Evolutionary conservation across 371 early-diverging fungal genomes (phyloP), one percentile per base, ranked within the genome.

Genomic region (Circinella umbellata): DNA sequence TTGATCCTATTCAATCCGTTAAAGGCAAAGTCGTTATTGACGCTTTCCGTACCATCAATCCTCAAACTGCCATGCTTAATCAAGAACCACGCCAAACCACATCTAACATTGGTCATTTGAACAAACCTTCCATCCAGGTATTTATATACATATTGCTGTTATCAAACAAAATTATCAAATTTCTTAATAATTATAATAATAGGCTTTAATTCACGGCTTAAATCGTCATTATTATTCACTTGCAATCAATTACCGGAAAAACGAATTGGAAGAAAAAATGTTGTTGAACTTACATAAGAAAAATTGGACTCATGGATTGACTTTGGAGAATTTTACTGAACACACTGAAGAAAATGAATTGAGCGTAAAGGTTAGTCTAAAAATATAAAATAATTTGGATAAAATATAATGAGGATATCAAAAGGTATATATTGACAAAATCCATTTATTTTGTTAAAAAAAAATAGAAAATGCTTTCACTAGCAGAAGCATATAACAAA

Each of bases 1-100:
- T 99, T 59, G 99, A 99, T 83, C 99, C 99, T 4, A 99, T 99
- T 73, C 99, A 99, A 80, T 98, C 99, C 20, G 99, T 99, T 63
- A 99, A 99, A 78, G 99, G 99, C 71, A 99, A 99, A 80, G 99
- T 99, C 4, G 99, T 99, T 15, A 99, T 99, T 80, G 99, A 99
- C 83, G 99, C 99, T 18, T 99, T 99, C 91, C 93, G 99, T 49
- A 84, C 96, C 47, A 99, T 99, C 77, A 94, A 95, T 75, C 92
- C 98, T 55, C 94, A 97, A 75, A 86, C 90, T 17, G 85, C 92
- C 4, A 94, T 97, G 86, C 83, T 95, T 20, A 95, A 95, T 35
- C 93, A 94, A 76, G 99, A 99, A 73, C 96, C 99, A n/a, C 93
- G 99, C 38, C 99, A 99, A 80, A 96, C 98, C 0, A 99, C 99